A percentile compares a stretch with the other conserved stretches of the same genome.
Evolutionary conservation across 495 filamentous ascomycete genomes (phyloP).

Genomic region (Pyrenopolyporus hunteri): DNA sequence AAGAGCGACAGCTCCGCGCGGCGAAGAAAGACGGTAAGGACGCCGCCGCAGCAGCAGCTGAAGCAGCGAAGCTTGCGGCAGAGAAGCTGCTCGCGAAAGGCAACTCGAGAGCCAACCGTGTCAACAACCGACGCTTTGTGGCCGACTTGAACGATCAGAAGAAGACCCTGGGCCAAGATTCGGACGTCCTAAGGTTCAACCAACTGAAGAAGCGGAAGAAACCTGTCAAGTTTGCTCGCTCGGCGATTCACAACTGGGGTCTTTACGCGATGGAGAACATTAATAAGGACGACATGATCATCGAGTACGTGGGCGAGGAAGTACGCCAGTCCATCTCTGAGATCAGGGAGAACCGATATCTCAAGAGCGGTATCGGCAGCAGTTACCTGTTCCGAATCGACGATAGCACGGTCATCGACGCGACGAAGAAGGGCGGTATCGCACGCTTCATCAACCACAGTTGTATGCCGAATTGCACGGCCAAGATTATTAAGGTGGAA

Average conservation of each 20-base stretch:
- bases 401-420: conserved; percentile 96
- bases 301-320: conserved; percentile 98
- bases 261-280: conserved; percentile 98
- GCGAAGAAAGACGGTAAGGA: conserved; percentile 70
- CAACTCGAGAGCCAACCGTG: conserved; percentile 85
- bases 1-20: conserved; percentile 82
- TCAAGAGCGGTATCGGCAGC: conserved; percentile 95
- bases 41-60: conserved; percentile 66
- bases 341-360: conserved; percentile 86
- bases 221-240: conserved; percentile 95
- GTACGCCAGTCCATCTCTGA: conserved; percentile 96
- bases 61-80: conserved; percentile 75
- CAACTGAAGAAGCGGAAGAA: conserved; percentile 99
- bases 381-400: conserved; percentile 98
- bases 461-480: conserved; percentile 97
- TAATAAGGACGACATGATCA: conserved; percentile 98
- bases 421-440: conserved; percentile 97
- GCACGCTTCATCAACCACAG: conserved; percentile 99
- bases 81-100: conserved; percentile 79
- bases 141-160: conserved; percentile 95
- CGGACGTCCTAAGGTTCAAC: conserved; percentile 94
- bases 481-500: conserved; percentile 99
- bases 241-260: conserved; percentile 99
- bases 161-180: conserved; percentile 81
- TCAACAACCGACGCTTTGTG: conserved; percentile 90